phyloP scores from a whole-genome alignment of 2,329 filamentous ascomycete species.

The Microcyclospora tardicrescens region DNA sequence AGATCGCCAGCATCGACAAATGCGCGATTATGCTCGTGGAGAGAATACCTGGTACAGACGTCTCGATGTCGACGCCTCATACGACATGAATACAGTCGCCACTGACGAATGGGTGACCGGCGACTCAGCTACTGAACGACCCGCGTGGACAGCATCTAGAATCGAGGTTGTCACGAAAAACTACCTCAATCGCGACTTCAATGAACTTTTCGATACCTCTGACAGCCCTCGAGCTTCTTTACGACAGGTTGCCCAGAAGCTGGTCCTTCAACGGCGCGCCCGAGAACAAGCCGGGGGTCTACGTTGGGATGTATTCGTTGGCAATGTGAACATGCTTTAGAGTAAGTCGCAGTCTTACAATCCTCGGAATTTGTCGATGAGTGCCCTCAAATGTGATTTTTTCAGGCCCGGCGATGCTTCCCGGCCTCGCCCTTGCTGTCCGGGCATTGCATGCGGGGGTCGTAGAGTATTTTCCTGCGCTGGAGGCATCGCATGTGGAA shows the following conservation, averaged over 20 bases:
- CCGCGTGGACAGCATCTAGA: no score
- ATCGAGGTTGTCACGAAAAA: conserved; percentile 32
- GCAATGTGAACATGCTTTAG: conserved; percentile 1
- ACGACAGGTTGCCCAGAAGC: conserved; percentile 34
- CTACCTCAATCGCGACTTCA: conserved; percentile 29
- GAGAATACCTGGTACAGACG: conserved; percentile 40
- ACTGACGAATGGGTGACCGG: conserved; percentile 22
- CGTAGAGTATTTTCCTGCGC: no score
- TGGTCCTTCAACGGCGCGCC: conserved; percentile 34
- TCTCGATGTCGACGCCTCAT: conserved; percentile 27
- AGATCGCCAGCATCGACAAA: conserved; percentile 34
- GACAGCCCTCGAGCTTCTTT: conserved; percentile 32
- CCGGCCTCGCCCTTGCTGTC: no score
- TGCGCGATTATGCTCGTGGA: conserved; percentile 33
- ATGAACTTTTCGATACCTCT: conserved; percentile 28
- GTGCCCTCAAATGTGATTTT: no score
- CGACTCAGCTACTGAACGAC: conserved; percentile 26
- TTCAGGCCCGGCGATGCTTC: no score
- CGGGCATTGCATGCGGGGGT: no score
- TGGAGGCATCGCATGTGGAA: no score
- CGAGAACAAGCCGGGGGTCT: conserved; percentile 25
- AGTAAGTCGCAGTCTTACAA: no score
- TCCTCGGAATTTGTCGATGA: no score
- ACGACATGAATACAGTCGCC: conserved; percentile 3
- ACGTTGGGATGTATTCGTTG: conserved; percentile 22